Evolutionary conservation across 495 filamentous ascomycete genomes (phyloP).

Genomic region (Friedmanniomyces endolithicus): DNA sequence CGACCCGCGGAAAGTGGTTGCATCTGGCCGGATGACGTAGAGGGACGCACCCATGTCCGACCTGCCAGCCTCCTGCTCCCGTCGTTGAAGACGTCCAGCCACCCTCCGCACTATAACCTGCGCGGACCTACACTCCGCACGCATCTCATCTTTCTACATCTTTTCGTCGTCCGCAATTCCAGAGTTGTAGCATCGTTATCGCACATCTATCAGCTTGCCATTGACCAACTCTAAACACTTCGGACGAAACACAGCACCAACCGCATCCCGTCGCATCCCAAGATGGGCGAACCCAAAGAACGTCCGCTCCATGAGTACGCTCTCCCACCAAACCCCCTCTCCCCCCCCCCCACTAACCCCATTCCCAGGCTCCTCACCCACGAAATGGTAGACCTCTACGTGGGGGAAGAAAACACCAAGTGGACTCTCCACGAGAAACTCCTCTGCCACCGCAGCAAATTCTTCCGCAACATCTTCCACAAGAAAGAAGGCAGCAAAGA

Average conservation of each 20-base stretch:
- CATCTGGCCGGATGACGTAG: no score
- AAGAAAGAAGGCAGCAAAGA: conserved; percentile 18
- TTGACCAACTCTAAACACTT: not conserved
- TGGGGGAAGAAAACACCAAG: conserved; percentile 35
- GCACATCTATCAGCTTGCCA: not conserved
- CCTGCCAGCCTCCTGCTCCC: not conserved
- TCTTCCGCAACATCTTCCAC: conserved; percentile 38
- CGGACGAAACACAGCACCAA: not conserved
- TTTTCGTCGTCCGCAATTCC: not conserved
- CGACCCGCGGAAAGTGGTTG: no score
- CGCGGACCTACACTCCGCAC: not conserved
- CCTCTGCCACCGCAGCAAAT: conserved; percentile 37
- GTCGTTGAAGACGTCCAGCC: not conserved
- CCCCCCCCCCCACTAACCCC: not conserved
- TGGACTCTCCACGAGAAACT: conserved; percentile 41
- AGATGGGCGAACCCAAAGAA: conserved; percentile 12
- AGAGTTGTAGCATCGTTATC: not conserved
- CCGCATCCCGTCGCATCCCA: not conserved
- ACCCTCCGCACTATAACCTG: not conserved
- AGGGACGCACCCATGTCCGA: no score
- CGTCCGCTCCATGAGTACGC: conserved; percentile 30
- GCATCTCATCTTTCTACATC: not conserved
- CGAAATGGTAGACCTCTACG: conserved; percentile 39
- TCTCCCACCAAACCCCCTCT: not conserved
- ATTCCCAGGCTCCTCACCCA: conserved; percentile 33